Evolutionary conservation across 768 basidiomycete genomes (phyloP).

Genomic region (Psilocybe azurescens): DNA sequence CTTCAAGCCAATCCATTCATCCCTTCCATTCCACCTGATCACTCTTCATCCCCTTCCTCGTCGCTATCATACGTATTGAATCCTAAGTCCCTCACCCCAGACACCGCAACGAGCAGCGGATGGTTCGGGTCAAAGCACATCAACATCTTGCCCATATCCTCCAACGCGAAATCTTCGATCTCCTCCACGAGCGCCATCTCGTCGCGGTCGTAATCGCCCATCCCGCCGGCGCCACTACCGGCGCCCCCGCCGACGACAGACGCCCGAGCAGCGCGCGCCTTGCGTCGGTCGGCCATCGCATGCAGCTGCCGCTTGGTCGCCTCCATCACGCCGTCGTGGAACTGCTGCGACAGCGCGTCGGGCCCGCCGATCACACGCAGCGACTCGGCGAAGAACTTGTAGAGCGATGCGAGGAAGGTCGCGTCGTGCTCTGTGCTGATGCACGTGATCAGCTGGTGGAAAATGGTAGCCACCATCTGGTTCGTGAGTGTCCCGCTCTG

Average conservation of each 20-base stretch:
- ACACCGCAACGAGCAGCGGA: slow-evolving; percentile 69
- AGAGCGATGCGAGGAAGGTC: slow-evolving; percentile 79
- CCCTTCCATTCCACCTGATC: not conserved
- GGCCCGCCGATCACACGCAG: slow-evolving; percentile 64
- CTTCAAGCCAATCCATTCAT: too few relatives aligned
- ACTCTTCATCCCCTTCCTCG: slow-evolving; percentile 41
- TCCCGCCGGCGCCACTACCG: not conserved
- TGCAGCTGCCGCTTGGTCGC: slow-evolving; percentile 78
- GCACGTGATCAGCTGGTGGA: slow-evolving; percentile 66
- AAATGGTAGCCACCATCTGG: slow-evolving; percentile 71
- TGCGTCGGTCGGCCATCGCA: slow-evolving; percentile 68
- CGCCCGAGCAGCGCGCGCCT: slow-evolving; percentile 47
- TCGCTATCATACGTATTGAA: slow-evolving; percentile 54
- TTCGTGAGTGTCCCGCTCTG: slow-evolving; percentile 64
- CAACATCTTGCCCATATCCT: slow-evolving; percentile 78
- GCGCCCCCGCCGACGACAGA: slow-evolving; percentile 26
- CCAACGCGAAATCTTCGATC: slow-evolving; percentile 82
- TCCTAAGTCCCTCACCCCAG: slow-evolving; percentile 75
- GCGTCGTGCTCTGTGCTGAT: slow-evolving; percentile 74
- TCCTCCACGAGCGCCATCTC: slow-evolving; percentile 78
- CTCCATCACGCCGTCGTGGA: slow-evolving; percentile 60
- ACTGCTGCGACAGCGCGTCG: slow-evolving; percentile 54
- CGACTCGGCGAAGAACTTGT: slow-evolving; percentile 70
- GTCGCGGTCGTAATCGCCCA: slow-evolving; percentile 54
- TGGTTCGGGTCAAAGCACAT: slow-evolving; percentile 60